Evolutionary conservation across 768 basidiomycete species (phyloP).

Genomic region (Serendipita sp.): DNA sequence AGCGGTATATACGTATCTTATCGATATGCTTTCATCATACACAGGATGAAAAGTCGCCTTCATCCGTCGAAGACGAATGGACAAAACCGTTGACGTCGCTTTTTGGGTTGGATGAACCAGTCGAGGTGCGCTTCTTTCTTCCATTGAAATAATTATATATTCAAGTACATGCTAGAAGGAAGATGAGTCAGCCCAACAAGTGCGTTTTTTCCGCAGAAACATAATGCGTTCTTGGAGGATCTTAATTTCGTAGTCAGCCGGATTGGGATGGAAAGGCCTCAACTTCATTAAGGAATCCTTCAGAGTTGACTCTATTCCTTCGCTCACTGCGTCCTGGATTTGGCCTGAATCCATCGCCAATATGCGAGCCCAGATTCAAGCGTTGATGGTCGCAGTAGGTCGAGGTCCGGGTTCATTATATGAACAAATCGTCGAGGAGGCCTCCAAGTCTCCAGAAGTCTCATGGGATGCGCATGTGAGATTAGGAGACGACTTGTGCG

Average conservation of each 20-base stretch:
- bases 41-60: not conserved
- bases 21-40: not conserved
- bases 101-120: not conserved
- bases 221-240: too few relatives aligned
- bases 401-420: slow-evolving; percentile 17
- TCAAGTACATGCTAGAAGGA: too few relatives aligned
- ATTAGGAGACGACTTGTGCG: slow-evolving; percentile 18
- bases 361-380: slow-evolving; percentile 12
- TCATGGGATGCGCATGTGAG: slow-evolving; percentile 20
- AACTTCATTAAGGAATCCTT: slow-evolving; percentile 12
- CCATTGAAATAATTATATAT: too few relatives aligned
- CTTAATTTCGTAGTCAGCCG: not conserved
- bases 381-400: slow-evolving; percentile 14
- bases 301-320: slow-evolving; percentile 10
- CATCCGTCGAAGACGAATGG: not conserved
- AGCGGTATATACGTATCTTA: not conserved
- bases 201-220: too few relatives aligned
- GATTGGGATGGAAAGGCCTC: slow-evolving; percentile 12
- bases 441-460: slow-evolving; percentile 16
- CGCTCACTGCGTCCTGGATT: slow-evolving; percentile 12
- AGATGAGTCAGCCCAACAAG: too few relatives aligned
- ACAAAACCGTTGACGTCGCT: not conserved
- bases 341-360: slow-evolving; percentile 12
- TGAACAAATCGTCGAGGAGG: slow-evolving; percentile 15
- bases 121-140: not conserved